These are phyloP conservation scores for Proliferodiscus dingleyae DNA, from an alignment of 2,329 filamentous ascomycete genomes.

Conservation along the genomic window DNA sequence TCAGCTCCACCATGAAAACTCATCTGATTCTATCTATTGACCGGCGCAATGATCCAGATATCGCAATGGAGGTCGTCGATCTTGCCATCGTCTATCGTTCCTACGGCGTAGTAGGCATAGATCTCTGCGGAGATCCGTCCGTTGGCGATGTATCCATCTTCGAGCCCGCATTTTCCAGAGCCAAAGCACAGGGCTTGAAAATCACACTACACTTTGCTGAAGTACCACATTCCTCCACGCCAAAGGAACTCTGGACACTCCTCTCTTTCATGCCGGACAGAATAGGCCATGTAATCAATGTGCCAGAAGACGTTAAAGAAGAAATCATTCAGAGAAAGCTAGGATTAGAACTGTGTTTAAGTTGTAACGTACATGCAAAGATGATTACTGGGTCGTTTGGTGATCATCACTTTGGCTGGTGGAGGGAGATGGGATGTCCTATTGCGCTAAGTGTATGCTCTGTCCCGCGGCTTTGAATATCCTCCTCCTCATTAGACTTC, in stretches of 20 bases:
- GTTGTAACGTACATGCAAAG: conserved; percentile 73
- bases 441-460: conserved; percentile 65
- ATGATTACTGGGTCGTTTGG: conserved; percentile 61
- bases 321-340: conserved; percentile 50
- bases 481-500: too few relatives aligned
- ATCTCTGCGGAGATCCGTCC: conserved; percentile 73
- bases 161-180: conserved; percentile 51
- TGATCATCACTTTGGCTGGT: conserved; percentile 74
- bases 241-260: conserved; percentile 57
- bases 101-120: conserved; percentile 64
- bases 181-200: conserved; percentile 50
- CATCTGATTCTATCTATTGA: conserved; percentile 72
- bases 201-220: conserved; percentile 79
- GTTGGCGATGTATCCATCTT: conserved; percentile 58
- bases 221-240: conserved; percentile 49
- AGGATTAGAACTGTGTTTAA: conserved; percentile 72
- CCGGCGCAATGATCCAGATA: conserved; percentile 51
- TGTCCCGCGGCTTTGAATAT: background rate
- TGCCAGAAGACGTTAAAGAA: conserved; percentile 53
- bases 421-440: conserved; percentile 56
- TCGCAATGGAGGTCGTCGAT: conserved; percentile 59
- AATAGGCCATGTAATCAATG: conserved; percentile 75
- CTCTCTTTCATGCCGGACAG: conserved; percentile 63
- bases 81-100: conserved; percentile 53
- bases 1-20: conserved; percentile 44